Evolutionary conservation across 2,329 filamentous ascomycete species (phyloP), one percentile per base, ranked within the genome.

Genomic region (Fusarium cyanostomum): DNA sequence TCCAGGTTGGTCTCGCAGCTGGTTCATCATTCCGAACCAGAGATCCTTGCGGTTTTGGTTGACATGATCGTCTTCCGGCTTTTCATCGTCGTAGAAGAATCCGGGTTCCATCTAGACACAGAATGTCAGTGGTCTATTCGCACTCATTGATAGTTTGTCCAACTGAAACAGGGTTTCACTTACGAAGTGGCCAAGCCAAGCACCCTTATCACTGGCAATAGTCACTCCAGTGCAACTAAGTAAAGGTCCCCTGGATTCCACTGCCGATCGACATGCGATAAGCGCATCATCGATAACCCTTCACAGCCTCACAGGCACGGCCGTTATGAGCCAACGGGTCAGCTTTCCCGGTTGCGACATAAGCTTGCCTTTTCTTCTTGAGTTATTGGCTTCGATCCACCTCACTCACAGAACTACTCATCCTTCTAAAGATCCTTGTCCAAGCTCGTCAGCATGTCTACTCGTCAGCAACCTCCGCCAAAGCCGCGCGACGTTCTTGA

Each of bases 131-230:
- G 12, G 5, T 13, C 8, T 31, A n/a, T 9, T 15, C 7, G 11
- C 11, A 3, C 1, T 7, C 24, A 18, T n/a, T n/a, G n/a, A n/a
- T n/a, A n/a, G n/a, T n/a, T n/a, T n/a, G n/a, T n/a, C n/a, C n/a
- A 8, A 1, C 11, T 8, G 8, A 2, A 13, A 3, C 7, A 39
- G 10, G 12, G 16, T 5, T 13, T 3, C 8, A 44, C 43, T 34
- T 46, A 46, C 43, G 15, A 46, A 46, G 18, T 46, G 43, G 31
- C 28, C 43, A 26, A 46, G 43, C 43, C 43, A 46, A 7, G 28
- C 43, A 3, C 43, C 43, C n/a, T 46, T 46, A 24, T 46, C 28
- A 8, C 16, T 24, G 7, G 43, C 43, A 16, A 46, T 46, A 3
- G 43, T 46, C 2, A 46, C 43, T n/a, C 43, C 43, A 7, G 43